A percentile compares a stretch with the other conserved stretches of the same genome.
Evolutionary conservation across 1,139 yeast species (phyloP).

Genomic region (Zygosaccharomyces pseudobailii): DNA sequence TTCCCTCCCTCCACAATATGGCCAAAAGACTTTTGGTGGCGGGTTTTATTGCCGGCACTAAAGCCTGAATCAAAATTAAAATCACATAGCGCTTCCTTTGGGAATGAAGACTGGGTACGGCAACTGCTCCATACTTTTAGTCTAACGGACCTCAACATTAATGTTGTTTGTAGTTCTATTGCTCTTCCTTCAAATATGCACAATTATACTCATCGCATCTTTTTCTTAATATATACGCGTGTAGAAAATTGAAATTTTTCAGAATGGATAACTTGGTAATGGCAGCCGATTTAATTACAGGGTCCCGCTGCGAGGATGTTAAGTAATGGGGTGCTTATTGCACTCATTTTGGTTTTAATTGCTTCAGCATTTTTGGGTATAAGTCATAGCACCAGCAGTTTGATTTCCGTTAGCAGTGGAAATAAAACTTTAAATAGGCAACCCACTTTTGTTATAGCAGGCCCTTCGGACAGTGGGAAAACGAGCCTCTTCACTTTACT

Average conservation of each 20-base stretch:
- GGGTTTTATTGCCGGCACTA: neutral
- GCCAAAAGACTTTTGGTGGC: conserved; percentile 37
- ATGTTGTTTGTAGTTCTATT: neutral
- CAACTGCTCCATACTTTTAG: neutral
- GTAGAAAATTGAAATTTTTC: conserved; percentile 8
- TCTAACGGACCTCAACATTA: conserved; percentile 8
- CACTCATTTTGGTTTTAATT: conserved; percentile 24
- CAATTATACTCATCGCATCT: conserved; percentile 6
- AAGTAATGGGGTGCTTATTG: conserved; percentile 14
- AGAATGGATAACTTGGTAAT: neutral
- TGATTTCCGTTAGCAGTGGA: conserved; percentile 23
- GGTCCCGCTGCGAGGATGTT: conserved; percentile 6
- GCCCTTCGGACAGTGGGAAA: conserved; percentile 72
- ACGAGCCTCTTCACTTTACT: conserved; percentile 52
- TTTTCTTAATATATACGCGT: neutral
- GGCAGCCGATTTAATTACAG: neutral
- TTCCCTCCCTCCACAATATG: conserved; percentile 43
- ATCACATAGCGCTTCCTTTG: conserved; percentile 4
- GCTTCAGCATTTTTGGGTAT: conserved; percentile 23
- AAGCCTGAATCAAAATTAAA: conserved; percentile 4
- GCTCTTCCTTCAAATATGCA: neutral
- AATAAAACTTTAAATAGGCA: conserved; percentile 28
- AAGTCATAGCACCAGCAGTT: conserved; percentile 24
- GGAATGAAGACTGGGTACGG: conserved; percentile 4
- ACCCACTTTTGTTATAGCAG: conserved; percentile 67